Base-by-base conservation (phyloP, 306 rosid genomes). In the Quercus alba region DNA sequence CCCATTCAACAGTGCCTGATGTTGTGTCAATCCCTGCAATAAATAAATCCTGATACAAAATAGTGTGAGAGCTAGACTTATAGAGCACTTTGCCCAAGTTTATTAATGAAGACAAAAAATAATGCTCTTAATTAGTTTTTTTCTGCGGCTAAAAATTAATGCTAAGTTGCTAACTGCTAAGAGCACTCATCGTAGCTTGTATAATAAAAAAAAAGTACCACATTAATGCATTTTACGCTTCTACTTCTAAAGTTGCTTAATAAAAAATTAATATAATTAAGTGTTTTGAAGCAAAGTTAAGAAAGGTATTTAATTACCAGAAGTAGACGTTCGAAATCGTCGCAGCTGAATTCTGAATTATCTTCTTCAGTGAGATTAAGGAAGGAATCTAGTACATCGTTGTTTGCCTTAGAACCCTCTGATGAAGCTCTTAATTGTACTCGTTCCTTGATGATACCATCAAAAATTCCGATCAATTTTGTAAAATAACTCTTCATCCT, bases 331-430 rank as follows among this genome's bases (percentile, higher is more conserved):
- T 25, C 15, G 44, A 72, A 10, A 3, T 52, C 58, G 20, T 44
- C 14, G 51, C 14, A 3, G 52, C 52, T 8, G 6, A 46, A 8
- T 10, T 46, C 52, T 11, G 14, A 46, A 46, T 77, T 51, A 26
- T 51, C 44, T 23, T 72, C 56, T 3, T 11, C 30, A 30, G 18
- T 35, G 4, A 67, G 41, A 17, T 23, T n/a, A 1, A 77, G 15
- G 19, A 77, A 15, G 2, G 78, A 79, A 64, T 80, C 87, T 3
- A 80, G 28, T 44, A 72, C 79, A 18, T 80, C 84, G 14, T 20
- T 28, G 58, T 52, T 55, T 12, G 20, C 14, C 49, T 75, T 58
- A 4, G 81, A 71, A 6, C 59, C 73, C 4, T 23, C 38, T 3
- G 35, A 21, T 11, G 7, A 21, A 4, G 1, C 67, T 38, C 76